Evolutionary conservation across 306 rosid genomes (phyloP).

Genomic region (Coriaria nepalensis): DNA sequence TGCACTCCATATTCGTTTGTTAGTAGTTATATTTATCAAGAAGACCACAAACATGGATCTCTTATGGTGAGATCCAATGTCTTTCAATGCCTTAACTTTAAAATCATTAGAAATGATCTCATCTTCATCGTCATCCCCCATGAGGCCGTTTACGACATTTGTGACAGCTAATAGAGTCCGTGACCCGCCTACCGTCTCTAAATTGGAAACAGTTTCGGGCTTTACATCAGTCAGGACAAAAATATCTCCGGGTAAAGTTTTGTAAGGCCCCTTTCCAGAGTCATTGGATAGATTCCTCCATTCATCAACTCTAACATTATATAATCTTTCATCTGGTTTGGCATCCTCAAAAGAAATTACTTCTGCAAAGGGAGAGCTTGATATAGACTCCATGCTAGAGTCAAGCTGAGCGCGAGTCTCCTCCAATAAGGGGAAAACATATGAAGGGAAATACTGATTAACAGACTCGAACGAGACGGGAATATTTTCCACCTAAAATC

Average conservation of each 20-base stretch:
- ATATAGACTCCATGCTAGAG: conserved; percentile 37
- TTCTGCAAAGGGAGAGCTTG: conserved; percentile 36
- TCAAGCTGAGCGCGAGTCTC: conserved; percentile 49
- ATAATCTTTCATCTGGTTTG: conserved; percentile 12
- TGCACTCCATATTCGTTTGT: conserved; percentile 44
- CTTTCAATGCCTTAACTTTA: conserved; percentile 28
- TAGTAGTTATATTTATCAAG: conserved; percentile 33
- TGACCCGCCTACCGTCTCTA: conserved; percentile 30
- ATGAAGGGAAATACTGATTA: conserved; percentile 31
- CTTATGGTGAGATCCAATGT: conserved; percentile 12
- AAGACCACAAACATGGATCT: conserved; percentile 30
- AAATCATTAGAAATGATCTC: conserved; percentile 25
- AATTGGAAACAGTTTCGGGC: conserved; percentile 34
- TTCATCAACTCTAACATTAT: conserved; percentile 21
- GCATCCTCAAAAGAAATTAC: conserved; percentile 23
- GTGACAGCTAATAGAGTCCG: conserved; percentile 39
- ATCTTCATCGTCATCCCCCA: too few species aligned
- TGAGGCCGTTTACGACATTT: conserved; percentile 17
- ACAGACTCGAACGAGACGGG: conserved; percentile 30
- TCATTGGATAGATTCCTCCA: conserved; percentile 41
- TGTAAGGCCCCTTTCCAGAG: conserved; percentile 46
- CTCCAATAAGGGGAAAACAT: conserved; percentile 43
- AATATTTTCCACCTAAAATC: conserved; percentile 34
- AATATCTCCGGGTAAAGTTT: conserved; percentile 52
- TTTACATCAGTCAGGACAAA: conserved; percentile 42